Evolutionary conservation across 495 filamentous ascomycete genomes (phyloP).

Genomic region (Penicillium malachiteum): DNA sequence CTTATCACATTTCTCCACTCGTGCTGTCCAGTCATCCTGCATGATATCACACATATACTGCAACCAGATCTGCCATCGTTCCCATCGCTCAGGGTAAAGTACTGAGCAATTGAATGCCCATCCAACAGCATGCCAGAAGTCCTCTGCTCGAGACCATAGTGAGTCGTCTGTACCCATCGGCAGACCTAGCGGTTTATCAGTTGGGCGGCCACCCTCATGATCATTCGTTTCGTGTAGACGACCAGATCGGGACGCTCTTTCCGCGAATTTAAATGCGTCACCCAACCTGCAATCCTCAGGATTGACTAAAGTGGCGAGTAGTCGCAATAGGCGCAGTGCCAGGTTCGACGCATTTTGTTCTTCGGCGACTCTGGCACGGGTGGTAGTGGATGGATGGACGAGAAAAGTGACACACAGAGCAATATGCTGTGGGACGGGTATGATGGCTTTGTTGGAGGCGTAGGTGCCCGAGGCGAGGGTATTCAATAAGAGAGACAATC

Average conservation of each 20-base stretch:
- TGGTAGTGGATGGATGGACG: constrained; percentile 71
- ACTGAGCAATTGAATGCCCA: constrained; percentile 94
- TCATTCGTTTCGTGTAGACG: constrained; percentile 26
- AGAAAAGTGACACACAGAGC: constrained; percentile 66
- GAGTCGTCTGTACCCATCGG: constrained; percentile 62
- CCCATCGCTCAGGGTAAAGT: constrained; percentile 68
- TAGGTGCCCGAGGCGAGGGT: constrained; percentile 59
- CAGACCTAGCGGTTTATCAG: constrained; percentile 43
- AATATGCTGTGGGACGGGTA: constrained; percentile 57
- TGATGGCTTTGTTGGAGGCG: constrained; percentile 41
- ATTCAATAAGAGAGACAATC: constrained; percentile 64
- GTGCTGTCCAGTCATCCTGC: constrained; percentile 69
- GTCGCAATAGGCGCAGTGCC: constrained; percentile 58
- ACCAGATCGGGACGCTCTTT: constrained; percentile 36
- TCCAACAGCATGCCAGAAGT: constrained; percentile 87
- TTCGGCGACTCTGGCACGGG: constrained; percentile 53
- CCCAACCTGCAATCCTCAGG: constrained; percentile 48
- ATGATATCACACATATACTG: constrained; percentile 76
- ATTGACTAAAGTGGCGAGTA: constrained; percentile 51
- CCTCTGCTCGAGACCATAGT: constrained; percentile 69
- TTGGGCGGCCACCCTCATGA: constrained; percentile 9
- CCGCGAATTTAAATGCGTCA: constrained; percentile 55
- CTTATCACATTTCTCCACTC: constrained; percentile 34
- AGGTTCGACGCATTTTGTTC: constrained; percentile 51
- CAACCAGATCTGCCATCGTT: constrained; percentile 79